A percentile compares a stretch with the other conserved stretches of the same genome.
Conservation (phyloP, 192 early-diverging fungal genomes). For the Podila horticola region DNA sequence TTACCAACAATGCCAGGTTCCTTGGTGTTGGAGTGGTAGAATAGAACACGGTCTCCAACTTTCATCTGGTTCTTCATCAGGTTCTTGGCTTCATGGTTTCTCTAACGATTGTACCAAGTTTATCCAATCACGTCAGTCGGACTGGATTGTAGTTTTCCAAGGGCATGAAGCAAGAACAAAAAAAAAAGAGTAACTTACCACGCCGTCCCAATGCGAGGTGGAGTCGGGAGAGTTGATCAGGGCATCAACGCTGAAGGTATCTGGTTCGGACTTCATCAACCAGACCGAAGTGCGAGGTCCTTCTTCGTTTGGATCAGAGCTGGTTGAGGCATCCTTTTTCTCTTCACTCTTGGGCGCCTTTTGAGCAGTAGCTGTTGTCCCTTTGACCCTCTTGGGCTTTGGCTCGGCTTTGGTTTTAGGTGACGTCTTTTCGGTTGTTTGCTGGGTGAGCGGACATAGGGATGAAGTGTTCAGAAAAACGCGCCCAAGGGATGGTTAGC, state of each 20-base stretch:
- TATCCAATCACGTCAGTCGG: not conserved
- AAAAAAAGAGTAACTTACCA: constrained; percentile 44
- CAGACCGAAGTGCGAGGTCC: constrained; percentile 58
- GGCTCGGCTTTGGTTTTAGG: too few species aligned
- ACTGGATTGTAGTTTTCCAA: not conserved
- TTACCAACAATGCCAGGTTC: constrained; percentile 82
- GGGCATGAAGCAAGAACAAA: not conserved
- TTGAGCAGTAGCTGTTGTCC: not conserved
- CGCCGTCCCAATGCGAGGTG: constrained; percentile 82
- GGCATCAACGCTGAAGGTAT: constrained; percentile 75
- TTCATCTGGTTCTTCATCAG: constrained; percentile 83
- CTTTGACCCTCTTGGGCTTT: constrained; percentile 10
- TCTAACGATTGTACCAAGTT: constrained; percentile 9
- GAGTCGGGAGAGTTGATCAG: constrained; percentile 52
- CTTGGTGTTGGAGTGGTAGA: constrained; percentile 92
- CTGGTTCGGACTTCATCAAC: constrained; percentile 89
- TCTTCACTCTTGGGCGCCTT: not conserved
- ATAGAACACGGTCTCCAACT: constrained; percentile 74
- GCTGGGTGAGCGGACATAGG: too few species aligned
- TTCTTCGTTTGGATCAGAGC: not conserved
- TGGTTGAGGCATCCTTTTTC: not conserved
- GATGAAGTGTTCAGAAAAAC: too few species aligned
- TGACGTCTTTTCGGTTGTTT: too few species aligned
- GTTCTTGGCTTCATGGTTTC: constrained; percentile 87
- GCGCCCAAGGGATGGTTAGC: too few species aligned